Evolutionary conservation across 768 basidiomycete species (phyloP).

Genomic region (Rhodotorula diobovata): DNA sequence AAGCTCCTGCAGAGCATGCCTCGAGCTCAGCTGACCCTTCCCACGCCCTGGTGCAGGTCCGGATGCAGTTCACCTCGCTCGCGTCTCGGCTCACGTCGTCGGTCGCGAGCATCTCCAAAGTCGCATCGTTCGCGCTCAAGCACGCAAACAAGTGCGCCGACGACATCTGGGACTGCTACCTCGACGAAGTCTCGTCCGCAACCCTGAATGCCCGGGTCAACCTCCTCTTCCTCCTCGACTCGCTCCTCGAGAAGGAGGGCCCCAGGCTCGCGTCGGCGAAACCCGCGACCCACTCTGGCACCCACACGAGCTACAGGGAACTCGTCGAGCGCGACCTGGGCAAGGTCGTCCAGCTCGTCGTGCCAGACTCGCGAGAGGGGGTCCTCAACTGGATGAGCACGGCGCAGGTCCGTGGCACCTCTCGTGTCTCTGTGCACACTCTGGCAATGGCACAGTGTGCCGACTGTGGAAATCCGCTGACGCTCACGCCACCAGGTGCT

Average conservation of each 20-base stretch:
- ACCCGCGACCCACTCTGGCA: background rate
- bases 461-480: conserved; percentile 40
- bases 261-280: background rate
- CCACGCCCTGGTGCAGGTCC: conserved; percentile 40
- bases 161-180: conserved; percentile 52
- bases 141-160: conserved; percentile 48
- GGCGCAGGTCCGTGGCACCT: conserved; percentile 47
- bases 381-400: conserved; percentile 50
- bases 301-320: conserved; percentile 37
- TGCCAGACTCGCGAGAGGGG: conserved; percentile 48
- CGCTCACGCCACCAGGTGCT: conserved; percentile 30
- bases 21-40: background rate
- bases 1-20: background rate
- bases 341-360: conserved; percentile 47
- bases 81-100: conserved; percentile 49
- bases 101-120: conserved; percentile 49
- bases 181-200: conserved; percentile 49
- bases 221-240: conserved; percentile 51
- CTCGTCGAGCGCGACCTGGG: conserved; percentile 47
- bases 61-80: conserved; percentile 49
- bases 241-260: conserved; percentile 43
- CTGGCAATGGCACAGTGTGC: background rate
- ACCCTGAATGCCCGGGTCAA: conserved; percentile 51
- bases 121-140: conserved; percentile 49
- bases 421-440: conserved; percentile 7